A percentile compares a stretch with the other conserved stretches of the same genome.
Conservation (phyloP, 148 eudicot species). For the Oxyria digyna region DNA sequence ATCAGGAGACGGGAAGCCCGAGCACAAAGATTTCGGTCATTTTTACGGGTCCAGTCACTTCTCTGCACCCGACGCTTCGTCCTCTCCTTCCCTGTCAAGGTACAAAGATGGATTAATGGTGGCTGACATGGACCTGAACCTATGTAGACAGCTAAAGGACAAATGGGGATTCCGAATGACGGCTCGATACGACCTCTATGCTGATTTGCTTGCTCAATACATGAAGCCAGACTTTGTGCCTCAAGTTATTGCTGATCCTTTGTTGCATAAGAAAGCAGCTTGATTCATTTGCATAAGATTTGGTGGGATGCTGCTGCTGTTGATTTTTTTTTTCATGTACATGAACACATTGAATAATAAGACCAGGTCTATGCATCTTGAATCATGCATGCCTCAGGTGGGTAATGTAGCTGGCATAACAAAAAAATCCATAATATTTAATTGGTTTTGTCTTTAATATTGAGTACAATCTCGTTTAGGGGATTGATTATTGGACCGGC, state of each 20-base stretch:
- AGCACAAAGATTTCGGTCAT: slow-evolving; percentile 84
- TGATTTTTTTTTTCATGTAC: neutral
- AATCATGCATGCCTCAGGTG: no score
- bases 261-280: slow-evolving; percentile 37
- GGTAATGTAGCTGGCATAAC: no score
- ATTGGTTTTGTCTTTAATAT: no score
- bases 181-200: slow-evolving; percentile 66
- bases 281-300: neutral
- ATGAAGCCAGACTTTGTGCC: slow-evolving; percentile 70
- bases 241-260: slow-evolving; percentile 76
- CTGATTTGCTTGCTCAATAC: slow-evolving; percentile 58
- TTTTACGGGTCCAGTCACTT: slow-evolving; percentile 95
- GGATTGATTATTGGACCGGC: no score
- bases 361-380: neutral
- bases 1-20: slow-evolving; percentile 96
- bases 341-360: neutral
- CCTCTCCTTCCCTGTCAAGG: slow-evolving; percentile 78
- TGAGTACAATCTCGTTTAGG: no score
- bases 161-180: slow-evolving; percentile 99
- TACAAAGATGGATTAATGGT: slow-evolving; percentile 70
- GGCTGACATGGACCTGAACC: slow-evolving; percentile 91
- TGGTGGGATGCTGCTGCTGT: neutral
- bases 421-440: no score
- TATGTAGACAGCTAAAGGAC: slow-evolving; percentile 84
- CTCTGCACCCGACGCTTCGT: slow-evolving; percentile 94